Base-by-base conservation (phyloP, 768 basidiomycete species). In the Phlebiopsis gigantea region DNA sequence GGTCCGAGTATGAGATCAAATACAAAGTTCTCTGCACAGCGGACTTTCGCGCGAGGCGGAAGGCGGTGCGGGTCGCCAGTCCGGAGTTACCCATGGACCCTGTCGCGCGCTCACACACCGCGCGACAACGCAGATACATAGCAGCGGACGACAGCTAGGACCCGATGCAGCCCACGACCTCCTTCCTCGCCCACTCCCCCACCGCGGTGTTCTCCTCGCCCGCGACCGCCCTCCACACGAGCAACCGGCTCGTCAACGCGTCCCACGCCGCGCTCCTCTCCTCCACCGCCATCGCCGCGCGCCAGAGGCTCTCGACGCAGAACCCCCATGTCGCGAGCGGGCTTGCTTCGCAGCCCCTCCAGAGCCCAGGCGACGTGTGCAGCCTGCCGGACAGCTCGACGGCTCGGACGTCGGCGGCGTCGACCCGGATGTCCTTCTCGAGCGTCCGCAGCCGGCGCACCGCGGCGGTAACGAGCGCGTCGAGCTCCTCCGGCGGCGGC, bases 141-240 rank as follows among this genome's bases (percentile, higher is more conserved):
- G n/a, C n/a, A n/a, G n/a, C n/a, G n/a, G n/a, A n/a, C n/a, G n/a
- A n/a, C n/a, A n/a, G n/a, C n/a, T n/a, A n/a, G n/a, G 34, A 3
- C 12, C 34, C 34, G 3, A 39, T 17, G 34, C 34, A 12, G 8
- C 34, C 12, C 34, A 75, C 57, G 17, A 68, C 72, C 53, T 75
- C 66, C 29, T 56, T 69, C 43, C 85, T 72, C n/a, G 74, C 79
- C 85, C 85, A 88, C 59, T 85, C 82, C 5, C 79, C 78, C 1
- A 76, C 64, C 22, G 68, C 70, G 3, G 63, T 67, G 34, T 10
- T 17, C 21, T 73, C 71, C 5, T 62, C 65, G 3, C 80, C 80
- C 2, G 67, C 71, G 9, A 80, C 57, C 0, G 76, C 69, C 59
- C 81, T 75, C 84, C 83, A 87, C 6, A 83, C 53, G 34, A 90